Base-by-base conservation (phyloP, 768 basidiomycete species). In the Lactifluus piperatus region DNA sequence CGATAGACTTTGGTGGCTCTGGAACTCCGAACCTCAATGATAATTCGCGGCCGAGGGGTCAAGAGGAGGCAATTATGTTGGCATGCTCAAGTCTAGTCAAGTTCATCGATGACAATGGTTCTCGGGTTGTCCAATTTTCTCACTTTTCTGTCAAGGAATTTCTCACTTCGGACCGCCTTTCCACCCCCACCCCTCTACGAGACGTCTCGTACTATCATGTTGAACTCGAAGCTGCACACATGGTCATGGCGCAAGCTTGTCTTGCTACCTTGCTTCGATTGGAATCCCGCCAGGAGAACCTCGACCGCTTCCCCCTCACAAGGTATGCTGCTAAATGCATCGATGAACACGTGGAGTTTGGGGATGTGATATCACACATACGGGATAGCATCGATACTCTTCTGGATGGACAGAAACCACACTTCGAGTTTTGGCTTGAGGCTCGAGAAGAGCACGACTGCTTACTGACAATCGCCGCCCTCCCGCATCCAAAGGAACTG, bases 131-230 rank as follows among this genome's bases (percentile, higher is more conserved):
- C 22, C 55, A 56, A 5, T 56, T 56, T 26, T 29, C 55, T 0
- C 55, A 56, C 36, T 48, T 56, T 27, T 56, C 45, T 4, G 54
- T 56, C 14, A 47, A 56, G 27, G 46, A 56, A 8, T 56, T 27
- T 14, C 29, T 56, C 11, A 56, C 46, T 2, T 56, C 54, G 24
- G 46, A 48, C 26, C 54, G 41, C 20, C 53, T 54, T 18, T 29
- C 53, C 5, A 8, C n/a, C n/a, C n/a, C n/a, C n/a, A n/a, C n/a
- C n/a, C n/a, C 39, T 5, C 30, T 43, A 26, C 37, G 16, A 14
- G 7, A 22, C 9, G 20, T 32, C 22, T 16, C 13, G 18, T 9
- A 34, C 22, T 20, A 43, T 48, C 29, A 30, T 41, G 24, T 49
- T 32, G 13, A 1, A n/a, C 2, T 30, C 18, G 32, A 37, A 13